A percentile compares a stretch with the other conserved stretches of the same genome.
Evolutionary conservation across 768 basidiomycete species (phyloP).

Genomic region (Boletellus ananiceps): DNA sequence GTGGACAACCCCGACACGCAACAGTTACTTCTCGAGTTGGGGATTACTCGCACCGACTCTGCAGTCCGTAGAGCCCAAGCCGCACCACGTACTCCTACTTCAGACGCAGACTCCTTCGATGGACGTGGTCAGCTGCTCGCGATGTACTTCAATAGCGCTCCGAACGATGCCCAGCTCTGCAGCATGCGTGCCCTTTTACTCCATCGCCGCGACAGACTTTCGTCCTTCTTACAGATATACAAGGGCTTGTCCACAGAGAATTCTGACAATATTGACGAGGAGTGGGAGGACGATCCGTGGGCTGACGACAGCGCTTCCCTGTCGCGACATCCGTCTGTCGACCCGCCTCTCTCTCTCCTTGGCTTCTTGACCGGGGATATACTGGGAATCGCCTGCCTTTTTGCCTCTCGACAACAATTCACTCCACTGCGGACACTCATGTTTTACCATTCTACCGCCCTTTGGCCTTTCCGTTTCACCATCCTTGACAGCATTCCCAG

Average conservation of each 20-base stretch:
- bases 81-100: constrained; percentile 24
- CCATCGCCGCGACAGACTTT: constrained; percentile 60
- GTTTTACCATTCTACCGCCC: constrained; percentile 45
- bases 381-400: constrained; percentile 51
- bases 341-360: constrained; percentile 50
- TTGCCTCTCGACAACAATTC: constrained; percentile 63
- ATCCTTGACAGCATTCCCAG: constrained; percentile 75
- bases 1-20: constrained; percentile 55
- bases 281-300: constrained; percentile 62
- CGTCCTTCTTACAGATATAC: constrained; percentile 65
- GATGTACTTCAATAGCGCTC: constrained; percentile 52
- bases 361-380: constrained; percentile 61
- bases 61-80: constrained; percentile 47
- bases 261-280: constrained; percentile 37
- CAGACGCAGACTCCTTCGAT: constrained; percentile 15
- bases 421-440: constrained; percentile 55
- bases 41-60: constrained; percentile 52
- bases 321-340: constrained; percentile 22
- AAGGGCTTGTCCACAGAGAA: constrained; percentile 33
- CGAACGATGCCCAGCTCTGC: constrained; percentile 61
- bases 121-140: constrained; percentile 30
- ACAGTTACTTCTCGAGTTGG: constrained; percentile 55
- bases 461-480: constrained; percentile 67
- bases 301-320: constrained; percentile 41
- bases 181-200: constrained; percentile 65